Evolutionary conservation across 352 stramenopile species (phyloP).

Genomic region (Phytophthora sp.): DNA sequence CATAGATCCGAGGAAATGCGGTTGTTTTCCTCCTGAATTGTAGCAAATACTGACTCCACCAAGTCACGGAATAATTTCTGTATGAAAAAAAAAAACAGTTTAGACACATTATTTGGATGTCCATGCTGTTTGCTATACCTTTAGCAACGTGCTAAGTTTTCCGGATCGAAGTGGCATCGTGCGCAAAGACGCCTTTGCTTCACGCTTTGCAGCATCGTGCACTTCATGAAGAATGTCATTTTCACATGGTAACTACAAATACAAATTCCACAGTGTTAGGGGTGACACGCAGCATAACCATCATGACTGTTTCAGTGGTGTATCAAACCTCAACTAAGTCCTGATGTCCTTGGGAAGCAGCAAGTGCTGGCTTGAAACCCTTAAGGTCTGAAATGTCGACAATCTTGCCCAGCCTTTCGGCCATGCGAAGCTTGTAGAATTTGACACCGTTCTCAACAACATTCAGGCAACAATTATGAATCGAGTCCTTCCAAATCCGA

Average conservation of each 20-base stretch:
- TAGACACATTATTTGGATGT: neutral
- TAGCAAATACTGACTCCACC: slow-evolving; percentile 66
- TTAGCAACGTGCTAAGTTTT: slow-evolving; percentile 66
- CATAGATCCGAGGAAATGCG: slow-evolving; percentile 66
- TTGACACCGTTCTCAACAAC: slow-evolving; percentile 83
- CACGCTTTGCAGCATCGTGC: slow-evolving; percentile 58
- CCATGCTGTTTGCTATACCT: slow-evolving; percentile 39
- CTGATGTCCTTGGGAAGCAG: slow-evolving; percentile 29
- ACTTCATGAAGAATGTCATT: slow-evolving; percentile 48
- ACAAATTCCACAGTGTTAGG: slow-evolving; percentile 8
- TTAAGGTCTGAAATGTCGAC: slow-evolving; percentile 77
- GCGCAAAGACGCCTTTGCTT: slow-evolving; percentile 46
- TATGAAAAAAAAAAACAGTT: slow-evolving; percentile 11
- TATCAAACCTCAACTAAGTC: slow-evolving; percentile 52
- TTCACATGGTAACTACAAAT: slow-evolving; percentile 67
- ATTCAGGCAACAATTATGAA: slow-evolving; percentile 84
- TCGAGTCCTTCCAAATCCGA: slow-evolving; percentile 76
- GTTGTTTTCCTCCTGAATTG: slow-evolving; percentile 80
- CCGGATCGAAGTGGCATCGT: slow-evolving; percentile 74
- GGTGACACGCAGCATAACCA: neutral
- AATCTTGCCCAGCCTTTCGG: slow-evolving; percentile 63
- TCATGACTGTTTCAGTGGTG: neutral
- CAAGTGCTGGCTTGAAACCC: slow-evolving; percentile 54
- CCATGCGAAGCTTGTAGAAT: slow-evolving; percentile 82
- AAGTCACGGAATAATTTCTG: slow-evolving; percentile 86